These are phyloP conservation scores for Pestalotiopsis sp. DNA, from an alignment of 2,329 filamentous ascomycete species.

Conservation along the genomic window DNA sequence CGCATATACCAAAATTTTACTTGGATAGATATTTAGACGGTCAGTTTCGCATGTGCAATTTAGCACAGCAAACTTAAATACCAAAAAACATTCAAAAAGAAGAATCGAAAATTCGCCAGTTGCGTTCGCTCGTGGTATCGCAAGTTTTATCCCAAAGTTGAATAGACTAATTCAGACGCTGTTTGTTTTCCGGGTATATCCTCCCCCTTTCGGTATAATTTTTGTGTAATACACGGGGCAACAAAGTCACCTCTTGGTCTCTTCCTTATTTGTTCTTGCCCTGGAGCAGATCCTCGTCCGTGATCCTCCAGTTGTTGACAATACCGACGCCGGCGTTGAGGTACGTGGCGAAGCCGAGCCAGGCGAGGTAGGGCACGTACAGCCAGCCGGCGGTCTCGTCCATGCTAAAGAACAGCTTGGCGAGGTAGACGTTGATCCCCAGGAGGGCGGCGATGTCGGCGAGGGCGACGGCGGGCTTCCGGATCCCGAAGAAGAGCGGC, in stretches of 20 bases:
- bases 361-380: constrained; percentile 80
- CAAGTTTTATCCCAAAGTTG: not conserved
- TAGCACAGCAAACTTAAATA: not conserved
- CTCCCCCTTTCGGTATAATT: not conserved
- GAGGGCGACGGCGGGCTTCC: constrained; percentile 73
- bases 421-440: constrained; percentile 73
- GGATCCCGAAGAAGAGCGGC: constrained; percentile 86
- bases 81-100: not conserved
- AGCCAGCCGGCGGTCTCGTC: constrained; percentile 74
- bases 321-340: constrained; percentile 71
- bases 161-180: not conserved
- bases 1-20: not conserved
- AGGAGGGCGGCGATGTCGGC: constrained; percentile 74
- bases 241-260: not conserved
- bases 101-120: not conserved
- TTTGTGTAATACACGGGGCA: not conserved
- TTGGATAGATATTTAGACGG: not conserved
- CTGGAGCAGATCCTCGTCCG: constrained; percentile 31
- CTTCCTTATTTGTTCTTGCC: constrained; percentile 28
- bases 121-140: not conserved
- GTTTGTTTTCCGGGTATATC: constrained; percentile 2
- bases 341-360: constrained; percentile 88
- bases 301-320: constrained; percentile 70
- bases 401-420: constrained; percentile 75
- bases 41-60: not conserved